phyloP scores from a whole-genome alignment of 352 stramenopile genomes.

The Bremia lactucae region DNA sequence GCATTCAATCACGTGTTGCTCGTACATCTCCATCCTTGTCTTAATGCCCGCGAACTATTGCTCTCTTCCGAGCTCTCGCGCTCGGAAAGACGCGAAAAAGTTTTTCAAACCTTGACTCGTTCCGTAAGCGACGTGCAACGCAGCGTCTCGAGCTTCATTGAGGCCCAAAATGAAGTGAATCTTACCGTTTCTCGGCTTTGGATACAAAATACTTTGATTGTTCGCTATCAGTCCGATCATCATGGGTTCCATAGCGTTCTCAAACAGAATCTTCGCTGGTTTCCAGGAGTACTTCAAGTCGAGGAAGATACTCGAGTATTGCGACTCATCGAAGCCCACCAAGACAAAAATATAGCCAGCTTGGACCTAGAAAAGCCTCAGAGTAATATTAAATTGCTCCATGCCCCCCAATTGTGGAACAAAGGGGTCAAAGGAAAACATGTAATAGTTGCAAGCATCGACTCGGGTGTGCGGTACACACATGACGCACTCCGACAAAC shows the following conservation, averaged over 20 bases:
- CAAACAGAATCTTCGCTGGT: slow-evolving; percentile 12
- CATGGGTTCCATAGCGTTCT: slow-evolving; percentile 10
- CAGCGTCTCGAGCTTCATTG: slow-evolving; percentile 16
- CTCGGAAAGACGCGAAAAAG: slow-evolving; percentile 10
- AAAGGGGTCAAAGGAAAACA: slow-evolving; percentile 22
- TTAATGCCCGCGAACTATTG: slow-evolving; percentile 4
- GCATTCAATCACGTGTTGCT: slow-evolving; percentile 14
- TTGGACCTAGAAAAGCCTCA: slow-evolving; percentile 10
- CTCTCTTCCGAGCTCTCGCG: slow-evolving; percentile 1
- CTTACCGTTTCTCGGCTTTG: slow-evolving; percentile 26
- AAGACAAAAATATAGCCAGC: slow-evolving; percentile 2
- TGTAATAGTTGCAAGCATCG: slow-evolving; percentile 57
- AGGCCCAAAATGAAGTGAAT: slow-evolving; percentile 4
- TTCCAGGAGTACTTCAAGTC: slow-evolving; percentile 34
- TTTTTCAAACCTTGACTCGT: slow-evolving; percentile 9
- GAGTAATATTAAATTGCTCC: slow-evolving; percentile 37
- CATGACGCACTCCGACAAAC: slow-evolving; percentile 36
- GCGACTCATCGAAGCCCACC: slow-evolving; percentile 9
- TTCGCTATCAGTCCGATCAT: slow-evolving; percentile 11
- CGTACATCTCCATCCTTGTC: slow-evolving; percentile 30
- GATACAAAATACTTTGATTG: slow-evolving; percentile 50
- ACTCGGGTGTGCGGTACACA: slow-evolving; percentile 60
- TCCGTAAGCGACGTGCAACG: slow-evolving; percentile 13
- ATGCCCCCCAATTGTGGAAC: slow-evolving; percentile 41
- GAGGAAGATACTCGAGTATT: slow-evolving; percentile 27